These are phyloP conservation scores for Neoboletus magnificus DNA, from an alignment of 768 basidiomycete species.

Conservation along the genomic window DNA sequence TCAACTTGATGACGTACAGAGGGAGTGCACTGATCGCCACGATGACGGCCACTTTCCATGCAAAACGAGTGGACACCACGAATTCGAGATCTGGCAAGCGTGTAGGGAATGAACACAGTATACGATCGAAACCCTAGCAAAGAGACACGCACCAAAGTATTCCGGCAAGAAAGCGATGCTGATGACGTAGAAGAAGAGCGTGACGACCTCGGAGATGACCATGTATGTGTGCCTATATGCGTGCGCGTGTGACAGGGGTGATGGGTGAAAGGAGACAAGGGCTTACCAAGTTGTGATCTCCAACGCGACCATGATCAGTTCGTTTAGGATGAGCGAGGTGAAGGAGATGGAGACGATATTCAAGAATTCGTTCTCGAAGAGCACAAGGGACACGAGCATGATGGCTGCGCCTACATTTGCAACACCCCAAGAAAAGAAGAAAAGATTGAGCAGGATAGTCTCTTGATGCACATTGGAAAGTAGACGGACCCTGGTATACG, in stretches of 20 bases:
- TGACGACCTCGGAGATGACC: conserved; percentile 88
- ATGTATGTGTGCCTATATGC: conserved; percentile 84
- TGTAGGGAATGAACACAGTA: background rate
- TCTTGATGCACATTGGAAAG: background rate
- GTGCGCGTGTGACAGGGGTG: background rate
- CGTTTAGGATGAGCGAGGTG: conserved; percentile 92
- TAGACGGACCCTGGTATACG: conserved; percentile 80
- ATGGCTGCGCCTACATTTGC: conserved; percentile 77
- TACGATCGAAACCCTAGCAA: background rate
- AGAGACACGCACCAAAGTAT: conserved; percentile 80
- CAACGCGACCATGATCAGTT: conserved; percentile 97
- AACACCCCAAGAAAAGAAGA: background rate
- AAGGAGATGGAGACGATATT: conserved; percentile 99
- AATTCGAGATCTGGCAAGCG: conserved; percentile 75
- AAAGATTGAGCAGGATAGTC: background rate
- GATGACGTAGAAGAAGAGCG: conserved; percentile 81
- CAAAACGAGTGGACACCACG: conserved; percentile 82
- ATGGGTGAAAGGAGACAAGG: background rate
- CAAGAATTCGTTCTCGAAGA: conserved; percentile 96
- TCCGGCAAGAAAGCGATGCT: conserved; percentile 94
- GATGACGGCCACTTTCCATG: conserved; percentile 94
- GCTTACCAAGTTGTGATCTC: conserved; percentile 94
- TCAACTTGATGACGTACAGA: conserved; percentile 84
- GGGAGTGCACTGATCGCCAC: conserved; percentile 93
- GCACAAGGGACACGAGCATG: conserved; percentile 95